Base-by-base conservation (phyloP, 768 basidiomycete genomes). In the Rhodotorula graminis region DNA sequence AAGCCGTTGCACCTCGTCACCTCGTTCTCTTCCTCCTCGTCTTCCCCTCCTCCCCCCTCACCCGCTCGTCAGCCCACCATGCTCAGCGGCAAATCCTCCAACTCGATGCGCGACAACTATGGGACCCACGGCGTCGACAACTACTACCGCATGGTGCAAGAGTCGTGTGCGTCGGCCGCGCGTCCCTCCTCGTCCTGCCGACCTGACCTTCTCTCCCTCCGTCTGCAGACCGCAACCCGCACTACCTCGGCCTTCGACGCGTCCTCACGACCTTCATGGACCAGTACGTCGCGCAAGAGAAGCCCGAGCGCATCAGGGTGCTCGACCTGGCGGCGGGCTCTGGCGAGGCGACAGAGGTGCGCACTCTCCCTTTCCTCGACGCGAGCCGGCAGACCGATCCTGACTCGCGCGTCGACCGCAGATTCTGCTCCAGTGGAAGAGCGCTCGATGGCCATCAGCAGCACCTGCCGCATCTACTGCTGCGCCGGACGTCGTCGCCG, bases 231-330 rank as follows among this genome's bases (percentile, higher is more conserved):
- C 85, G 88, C 21, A 90, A 90, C 77, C 88, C 89, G 0, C 89
- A 89, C 80, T 89, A 86, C 73, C 87, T 87, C 4, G 88, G 87
- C 12, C 83, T 89, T 65, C 84, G 86, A 69, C 84, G 84, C 42
- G 85, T 85, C 78, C 80, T 87, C 31, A 84, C 84, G 7, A 49
- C 52, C 8, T 73, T 79, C n/a, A 72, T 81, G 77, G 80, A 80
- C 64, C 77, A 77, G 18, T 84, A 82, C 79, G 81, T 81, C 77
- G 77, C 76, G 46, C 69, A 78, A 5, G 82, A 82, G 50, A 78
- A 77, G 2, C 63, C 57, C 73, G 83, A 81, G 80, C 83, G 83
- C 81, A 78, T 86, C 44, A 75, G 81, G 15, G 78, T 89, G 21
- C 84, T 88, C 67, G 88, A 89, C 77, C 83, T 89, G 82, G 88